These are phyloP conservation scores for Rosellinia necatrix DNA, from an alignment of 2,329 filamentous ascomycete species.

Conservation along the genomic window DNA sequence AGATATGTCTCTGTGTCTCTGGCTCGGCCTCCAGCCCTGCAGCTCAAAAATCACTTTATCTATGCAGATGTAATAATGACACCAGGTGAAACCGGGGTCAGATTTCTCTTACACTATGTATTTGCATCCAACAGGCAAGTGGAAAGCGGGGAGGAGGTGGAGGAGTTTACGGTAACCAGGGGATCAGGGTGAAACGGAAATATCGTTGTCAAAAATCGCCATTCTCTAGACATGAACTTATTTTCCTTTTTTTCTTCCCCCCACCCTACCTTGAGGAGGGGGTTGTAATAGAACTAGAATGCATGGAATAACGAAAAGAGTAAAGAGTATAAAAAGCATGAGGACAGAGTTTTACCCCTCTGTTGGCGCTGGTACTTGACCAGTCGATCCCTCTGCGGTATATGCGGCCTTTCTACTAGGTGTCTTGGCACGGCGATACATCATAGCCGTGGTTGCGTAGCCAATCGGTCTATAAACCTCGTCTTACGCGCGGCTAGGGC, in stretches of 20 bases:
- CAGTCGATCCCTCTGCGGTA: not conserved
- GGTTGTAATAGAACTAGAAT: not conserved
- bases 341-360: not conserved
- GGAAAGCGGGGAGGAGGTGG: not conserved
- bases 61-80: slow-evolving; percentile 28
- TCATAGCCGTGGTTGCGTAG: too few relatives aligned
- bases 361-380: not conserved
- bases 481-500: too few relatives aligned
- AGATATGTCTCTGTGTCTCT: not conserved
- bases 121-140: slow-evolving; percentile 17
- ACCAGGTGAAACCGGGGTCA: not conserved
- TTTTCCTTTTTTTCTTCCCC: too few relatives aligned
- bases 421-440: not conserved
- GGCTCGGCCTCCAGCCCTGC: not conserved
- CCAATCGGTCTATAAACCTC: too few relatives aligned
- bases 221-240: not conserved
- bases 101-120: slow-evolving; percentile 6
- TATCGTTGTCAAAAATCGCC: slow-evolving; percentile 4
- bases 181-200: slow-evolving; percentile 3
- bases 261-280: not conserved
- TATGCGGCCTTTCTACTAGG: slow-evolving; percentile 4
- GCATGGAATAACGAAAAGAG: not conserved
- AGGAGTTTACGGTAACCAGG: slow-evolving; percentile 19
- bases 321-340: too few relatives aligned
- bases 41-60: slow-evolving; percentile 9